Conservation (phyloP, 2,329 filamentous ascomycete species). For the Ophiocordyceps camponoti-saundersi region DNA sequence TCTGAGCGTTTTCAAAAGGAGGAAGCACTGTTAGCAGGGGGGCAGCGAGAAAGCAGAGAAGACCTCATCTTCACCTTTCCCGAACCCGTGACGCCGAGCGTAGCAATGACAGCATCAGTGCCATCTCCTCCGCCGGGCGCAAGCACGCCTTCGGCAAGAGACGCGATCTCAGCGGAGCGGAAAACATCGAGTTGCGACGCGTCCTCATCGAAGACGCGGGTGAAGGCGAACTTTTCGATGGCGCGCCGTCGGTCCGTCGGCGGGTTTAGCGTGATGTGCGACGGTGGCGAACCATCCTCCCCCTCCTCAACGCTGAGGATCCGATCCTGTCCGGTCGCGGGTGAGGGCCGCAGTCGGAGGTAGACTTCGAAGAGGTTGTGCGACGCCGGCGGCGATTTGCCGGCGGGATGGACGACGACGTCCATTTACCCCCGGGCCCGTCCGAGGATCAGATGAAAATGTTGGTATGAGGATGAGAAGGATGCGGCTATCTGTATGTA, state of each 20-base stretch:
- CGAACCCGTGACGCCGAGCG: constrained; percentile 83
- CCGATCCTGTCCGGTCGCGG: constrained; percentile 35
- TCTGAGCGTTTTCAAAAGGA: constrained; percentile 31
- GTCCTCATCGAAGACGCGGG: constrained; percentile 77
- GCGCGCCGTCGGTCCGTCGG: constrained; percentile 75
- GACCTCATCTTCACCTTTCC: constrained; percentile 56
- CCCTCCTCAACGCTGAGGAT: constrained; percentile 61
- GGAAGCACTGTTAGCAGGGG: background rate
- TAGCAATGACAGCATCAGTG: constrained; percentile 78
- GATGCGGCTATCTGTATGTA: background rate
- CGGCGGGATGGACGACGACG: background rate
- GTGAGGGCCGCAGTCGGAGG: constrained; percentile 62
- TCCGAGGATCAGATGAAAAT: background rate
- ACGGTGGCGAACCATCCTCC: constrained; percentile 28
- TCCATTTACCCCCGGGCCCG: background rate
- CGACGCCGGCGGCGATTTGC: constrained; percentile 7
- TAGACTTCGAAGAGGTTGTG: constrained; percentile 76
- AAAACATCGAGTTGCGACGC: constrained; percentile 78
- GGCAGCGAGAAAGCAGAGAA: background rate
- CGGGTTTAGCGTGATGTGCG: constrained; percentile 62
- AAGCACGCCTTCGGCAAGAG: constrained; percentile 67
- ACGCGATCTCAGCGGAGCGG: constrained; percentile 56
- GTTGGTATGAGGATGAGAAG: background rate
- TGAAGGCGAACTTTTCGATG: constrained; percentile 89
- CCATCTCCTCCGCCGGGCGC: constrained; percentile 57